Conservation (phyloP, 371 early-diverging fungal species). For the Actinomortierella ambigua region DNA sequence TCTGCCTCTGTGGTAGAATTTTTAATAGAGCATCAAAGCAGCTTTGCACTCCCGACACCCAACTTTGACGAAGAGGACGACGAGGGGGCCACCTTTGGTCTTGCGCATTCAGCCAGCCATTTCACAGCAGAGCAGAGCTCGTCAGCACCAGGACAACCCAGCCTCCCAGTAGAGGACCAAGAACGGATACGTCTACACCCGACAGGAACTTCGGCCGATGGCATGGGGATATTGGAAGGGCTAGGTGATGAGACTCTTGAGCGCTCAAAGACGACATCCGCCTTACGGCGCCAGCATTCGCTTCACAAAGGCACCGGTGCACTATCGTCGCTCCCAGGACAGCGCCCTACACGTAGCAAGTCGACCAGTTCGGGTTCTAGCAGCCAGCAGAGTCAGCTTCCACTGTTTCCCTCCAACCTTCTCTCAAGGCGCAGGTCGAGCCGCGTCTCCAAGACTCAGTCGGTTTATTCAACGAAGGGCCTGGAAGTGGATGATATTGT, state of each 20-base stretch:
- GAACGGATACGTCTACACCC: too few species aligned
- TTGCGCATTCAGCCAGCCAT: not conserved
- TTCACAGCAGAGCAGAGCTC: too few species aligned
- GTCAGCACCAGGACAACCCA: too few species aligned
- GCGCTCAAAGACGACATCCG: too few species aligned
- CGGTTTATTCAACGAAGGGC: not conserved
- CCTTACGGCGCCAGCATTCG: slow-evolving; percentile 18
- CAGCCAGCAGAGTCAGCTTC: slow-evolving; percentile 27
- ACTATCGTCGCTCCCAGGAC: slow-evolving; percentile 31
- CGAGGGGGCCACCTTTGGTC: slow-evolving; percentile 28
- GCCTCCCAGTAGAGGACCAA: too few species aligned
- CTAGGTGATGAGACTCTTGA: too few species aligned
- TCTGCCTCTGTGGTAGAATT: slow-evolving; percentile 63
- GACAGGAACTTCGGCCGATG: too few species aligned
- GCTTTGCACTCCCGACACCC: slow-evolving; percentile 46
- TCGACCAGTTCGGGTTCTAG: slow-evolving; percentile 39
- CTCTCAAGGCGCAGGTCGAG: slow-evolving; percentile 25
- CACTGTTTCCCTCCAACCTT: slow-evolving; percentile 16
- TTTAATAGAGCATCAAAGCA: slow-evolving; percentile 56
- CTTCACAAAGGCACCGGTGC: slow-evolving; percentile 30
- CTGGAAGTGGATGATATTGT: too few species aligned
- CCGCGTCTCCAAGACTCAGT: slow-evolving; percentile 23
- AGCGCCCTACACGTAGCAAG: slow-evolving; percentile 25
- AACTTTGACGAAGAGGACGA: slow-evolving; percentile 40
- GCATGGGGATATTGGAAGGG: too few species aligned